Evolutionary conservation across 2,329 filamentous ascomycete genomes (phyloP).

Genomic region (Colletotrichum sp.): DNA sequence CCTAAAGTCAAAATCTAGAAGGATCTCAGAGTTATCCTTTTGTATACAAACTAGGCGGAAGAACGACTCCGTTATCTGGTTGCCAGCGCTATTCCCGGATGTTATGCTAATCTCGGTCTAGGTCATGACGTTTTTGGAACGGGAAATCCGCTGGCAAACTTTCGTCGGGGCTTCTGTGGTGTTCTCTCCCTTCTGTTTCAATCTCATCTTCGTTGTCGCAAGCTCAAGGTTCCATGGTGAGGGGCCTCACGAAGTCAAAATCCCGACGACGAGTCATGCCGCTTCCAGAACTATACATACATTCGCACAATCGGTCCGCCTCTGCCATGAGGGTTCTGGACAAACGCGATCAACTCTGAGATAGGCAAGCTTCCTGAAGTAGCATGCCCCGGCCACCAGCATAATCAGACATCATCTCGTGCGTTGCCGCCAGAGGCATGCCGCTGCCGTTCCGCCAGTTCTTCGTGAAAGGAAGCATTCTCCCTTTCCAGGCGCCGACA

Average conservation of each 20-base stretch:
- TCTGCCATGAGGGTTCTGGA: fast-evolving
- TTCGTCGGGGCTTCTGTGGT: background rate
- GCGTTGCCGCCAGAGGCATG: background rate
- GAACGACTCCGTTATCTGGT: background rate
- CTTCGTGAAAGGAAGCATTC: background rate
- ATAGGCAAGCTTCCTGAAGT: background rate
- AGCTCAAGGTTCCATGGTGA: background rate
- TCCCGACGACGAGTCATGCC: background rate
- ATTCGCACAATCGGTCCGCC: background rate
- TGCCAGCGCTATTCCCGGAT: background rate
- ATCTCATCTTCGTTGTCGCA: background rate
- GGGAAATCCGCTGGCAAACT: background rate
- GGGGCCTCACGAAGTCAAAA: background rate
- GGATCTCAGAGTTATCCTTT: fast-evolving
- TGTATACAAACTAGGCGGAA: background rate
- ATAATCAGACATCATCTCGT: background rate
- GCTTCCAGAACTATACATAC: background rate
- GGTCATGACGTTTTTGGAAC: fast-evolving
- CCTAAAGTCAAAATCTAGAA: background rate
- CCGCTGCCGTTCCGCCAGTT: background rate
- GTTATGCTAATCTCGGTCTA: background rate
- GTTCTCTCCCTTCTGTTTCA: background rate
- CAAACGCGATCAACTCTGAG: background rate
- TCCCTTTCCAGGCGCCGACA: background rate
- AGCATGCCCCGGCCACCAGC: background rate